Percentiles rank a stretch among this genome's conserved stretches.
Conservation (phyloP, 1,284 basidiomycete species). For the Moniliella sp. region DNA sequence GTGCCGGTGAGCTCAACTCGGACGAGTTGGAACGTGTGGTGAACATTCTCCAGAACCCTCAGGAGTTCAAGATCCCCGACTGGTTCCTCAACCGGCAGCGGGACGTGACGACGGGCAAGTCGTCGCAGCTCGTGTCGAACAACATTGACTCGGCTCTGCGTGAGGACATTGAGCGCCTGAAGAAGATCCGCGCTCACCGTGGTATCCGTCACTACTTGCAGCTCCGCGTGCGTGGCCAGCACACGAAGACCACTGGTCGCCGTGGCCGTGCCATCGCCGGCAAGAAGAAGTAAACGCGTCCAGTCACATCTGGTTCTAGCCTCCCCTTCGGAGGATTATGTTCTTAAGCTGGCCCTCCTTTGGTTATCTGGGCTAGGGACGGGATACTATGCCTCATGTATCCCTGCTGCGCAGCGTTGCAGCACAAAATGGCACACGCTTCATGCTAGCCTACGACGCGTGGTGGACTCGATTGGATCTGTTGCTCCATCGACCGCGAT, state of each 20-base stretch:
- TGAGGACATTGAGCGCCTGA: slow-evolving; percentile 91
- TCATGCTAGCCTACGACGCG: no score
- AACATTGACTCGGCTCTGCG: slow-evolving; percentile 92
- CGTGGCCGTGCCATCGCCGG: slow-evolving; percentile 33
- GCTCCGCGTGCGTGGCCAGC: slow-evolving; percentile 69
- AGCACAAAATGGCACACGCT: no score
- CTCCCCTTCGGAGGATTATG: no score
- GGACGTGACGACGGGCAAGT: slow-evolving; percentile 90
- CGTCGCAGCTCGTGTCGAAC: slow-evolving; percentile 87
- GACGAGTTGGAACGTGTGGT: slow-evolving; percentile 96
- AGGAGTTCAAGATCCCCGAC: slow-evolving; percentile 95
- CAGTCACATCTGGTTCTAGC: no score
- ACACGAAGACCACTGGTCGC: slow-evolving; percentile 91
- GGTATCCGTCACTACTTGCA: slow-evolving; percentile 96
- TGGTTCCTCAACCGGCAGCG: slow-evolving; percentile 97
- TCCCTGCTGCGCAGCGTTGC: no score
- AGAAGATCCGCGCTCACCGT: slow-evolving; percentile 97
- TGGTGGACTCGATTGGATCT: no score
- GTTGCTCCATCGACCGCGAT: no score
- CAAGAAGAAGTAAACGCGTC: slow-evolving; percentile 29
- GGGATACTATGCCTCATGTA: no score
- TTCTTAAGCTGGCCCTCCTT: no score
- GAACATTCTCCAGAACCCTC: slow-evolving; percentile 97
- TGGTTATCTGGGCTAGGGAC: no score
- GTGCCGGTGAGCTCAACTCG: slow-evolving; percentile 79